Evolutionary conservation across 345 rosid genomes (phyloP).

Genomic region (Dovyalis caffra): DNA sequence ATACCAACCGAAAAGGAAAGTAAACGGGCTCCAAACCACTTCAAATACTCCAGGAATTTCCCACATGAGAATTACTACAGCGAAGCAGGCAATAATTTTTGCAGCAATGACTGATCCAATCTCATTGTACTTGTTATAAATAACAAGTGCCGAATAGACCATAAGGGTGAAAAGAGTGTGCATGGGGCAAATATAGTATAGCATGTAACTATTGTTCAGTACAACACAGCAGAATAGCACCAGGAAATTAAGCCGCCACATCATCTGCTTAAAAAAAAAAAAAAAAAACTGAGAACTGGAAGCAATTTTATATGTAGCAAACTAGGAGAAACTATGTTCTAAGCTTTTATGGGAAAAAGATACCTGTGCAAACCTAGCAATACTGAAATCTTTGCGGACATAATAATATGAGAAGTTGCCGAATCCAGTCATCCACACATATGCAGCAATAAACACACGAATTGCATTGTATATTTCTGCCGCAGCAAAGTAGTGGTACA

Average conservation of each 20-base stretch:
- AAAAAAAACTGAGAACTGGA: constrained; percentile 17
- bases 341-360: constrained; percentile 11
- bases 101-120: constrained; percentile 69
- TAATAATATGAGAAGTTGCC: constrained; percentile 98
- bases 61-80: constrained; percentile 86
- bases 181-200: constrained; percentile 98
- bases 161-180: constrained; percentile 97
- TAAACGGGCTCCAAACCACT: constrained; percentile 87
- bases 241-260: constrained; percentile 99
- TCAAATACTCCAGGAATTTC: constrained; percentile 96
- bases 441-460: constrained; percentile 88
- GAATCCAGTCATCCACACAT: constrained; percentile 99
- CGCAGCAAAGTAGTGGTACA: constrained; percentile 99
- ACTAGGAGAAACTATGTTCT: not conserved
- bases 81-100: constrained; percentile 71
- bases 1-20: constrained; percentile 77
- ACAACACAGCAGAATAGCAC: constrained; percentile 81
- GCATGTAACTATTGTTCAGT: constrained; percentile 85
- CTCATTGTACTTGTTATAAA: constrained; percentile 87
- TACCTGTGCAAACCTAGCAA: constrained; percentile 97
- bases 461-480: constrained; percentile 90
- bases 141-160: constrained; percentile 96
- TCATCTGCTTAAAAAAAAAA: constrained; percentile 66
- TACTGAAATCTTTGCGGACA: constrained; percentile 94
- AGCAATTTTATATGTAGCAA: constrained; percentile 22